Evolutionary conservation across 2,329 filamentous ascomycete genomes (phyloP).

Genomic region (Aureobasidium sp.): DNA sequence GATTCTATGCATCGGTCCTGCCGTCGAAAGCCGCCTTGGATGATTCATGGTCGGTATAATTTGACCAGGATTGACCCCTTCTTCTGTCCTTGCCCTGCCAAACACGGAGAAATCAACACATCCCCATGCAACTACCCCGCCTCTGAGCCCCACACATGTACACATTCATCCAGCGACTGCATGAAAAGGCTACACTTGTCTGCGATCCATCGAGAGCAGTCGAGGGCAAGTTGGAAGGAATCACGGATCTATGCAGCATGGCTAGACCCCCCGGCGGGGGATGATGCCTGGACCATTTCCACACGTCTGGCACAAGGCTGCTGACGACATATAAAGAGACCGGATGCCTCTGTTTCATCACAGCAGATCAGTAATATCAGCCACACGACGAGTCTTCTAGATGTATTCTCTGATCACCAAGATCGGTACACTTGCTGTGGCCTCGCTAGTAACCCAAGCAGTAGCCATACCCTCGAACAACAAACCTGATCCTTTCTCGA

Average conservation of each 20-base stretch:
- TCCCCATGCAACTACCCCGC: slow-evolving; percentile 3
- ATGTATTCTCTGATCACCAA: slow-evolving; percentile 1
- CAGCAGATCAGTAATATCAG: slow-evolving; percentile 4
- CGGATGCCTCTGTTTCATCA: neutral
- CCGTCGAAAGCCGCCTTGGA: neutral
- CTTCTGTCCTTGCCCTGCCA: neutral
- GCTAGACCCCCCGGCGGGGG: neutral
- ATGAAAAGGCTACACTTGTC: neutral
- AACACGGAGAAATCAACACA: neutral
- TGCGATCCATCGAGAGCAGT: neutral
- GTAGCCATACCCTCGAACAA: neutral
- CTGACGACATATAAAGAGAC: neutral
- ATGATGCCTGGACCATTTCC: neutral
- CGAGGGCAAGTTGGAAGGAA: neutral
- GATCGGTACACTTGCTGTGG: neutral
- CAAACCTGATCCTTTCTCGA: slow-evolving; percentile 9
- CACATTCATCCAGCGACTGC: neutral
- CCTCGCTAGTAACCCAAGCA: neutral
- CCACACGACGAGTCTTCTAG: neutral
- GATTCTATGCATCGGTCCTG: neutral
- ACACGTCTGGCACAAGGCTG: neutral
- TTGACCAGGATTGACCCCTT: neutral
- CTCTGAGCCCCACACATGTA: neutral
- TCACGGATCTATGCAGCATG: neutral
- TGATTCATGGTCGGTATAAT: neutral